Evolutionary conservation across 2,329 filamentous ascomycete species (phyloP).

Genomic region (Chaetomium sp.): DNA sequence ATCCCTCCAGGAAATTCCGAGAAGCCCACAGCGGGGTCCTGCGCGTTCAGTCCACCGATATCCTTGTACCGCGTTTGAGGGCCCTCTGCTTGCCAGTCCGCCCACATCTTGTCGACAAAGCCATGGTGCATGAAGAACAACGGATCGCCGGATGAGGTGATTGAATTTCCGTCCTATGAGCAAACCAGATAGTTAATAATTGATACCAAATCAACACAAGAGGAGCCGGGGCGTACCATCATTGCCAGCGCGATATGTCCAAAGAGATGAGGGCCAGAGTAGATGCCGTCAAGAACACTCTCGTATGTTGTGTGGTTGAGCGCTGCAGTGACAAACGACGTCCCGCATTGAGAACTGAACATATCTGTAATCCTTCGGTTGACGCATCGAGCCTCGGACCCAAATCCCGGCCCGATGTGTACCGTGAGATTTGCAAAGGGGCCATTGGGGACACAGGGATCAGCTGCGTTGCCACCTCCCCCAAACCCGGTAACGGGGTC

Average conservation of each 20-base stretch:
- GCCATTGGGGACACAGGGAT: slow-evolving; percentile 10
- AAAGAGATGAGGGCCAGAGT: slow-evolving; percentile 7
- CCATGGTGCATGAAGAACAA: slow-evolving; percentile 19
- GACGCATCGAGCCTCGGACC: slow-evolving; percentile 7
- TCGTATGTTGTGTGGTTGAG: slow-evolving; percentile 4
- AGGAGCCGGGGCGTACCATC: slow-evolving; percentile 6
- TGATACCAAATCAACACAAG: not conserved
- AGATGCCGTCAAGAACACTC: slow-evolving; percentile 2
- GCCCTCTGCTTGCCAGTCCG: slow-evolving; percentile 9
- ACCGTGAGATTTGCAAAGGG: slow-evolving; percentile 11
- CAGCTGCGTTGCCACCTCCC: not conserved
- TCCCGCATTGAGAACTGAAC: slow-evolving; percentile 4
- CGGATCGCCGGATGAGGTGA: slow-evolving; percentile 16
- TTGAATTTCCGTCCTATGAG: slow-evolving; percentile 11
- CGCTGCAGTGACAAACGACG: not conserved
- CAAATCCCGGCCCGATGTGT: slow-evolving; percentile 14
- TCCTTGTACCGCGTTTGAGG: slow-evolving; percentile 1
- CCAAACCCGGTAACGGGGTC: slow-evolving; percentile 14
- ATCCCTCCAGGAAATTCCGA: slow-evolving; percentile 11
- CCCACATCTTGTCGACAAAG: slow-evolving; percentile 19
- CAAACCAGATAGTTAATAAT: not conserved
- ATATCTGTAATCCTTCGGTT: slow-evolving; percentile 14
- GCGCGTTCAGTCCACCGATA: slow-evolving; percentile 8
- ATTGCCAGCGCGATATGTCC: slow-evolving; percentile 10
- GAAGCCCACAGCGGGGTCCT: slow-evolving; percentile 15